Evolutionary conservation across 2,329 filamentous ascomycete genomes (phyloP), one percentile per base, ranked within the genome.

Genomic region (Diatrype stigma): DNA sequence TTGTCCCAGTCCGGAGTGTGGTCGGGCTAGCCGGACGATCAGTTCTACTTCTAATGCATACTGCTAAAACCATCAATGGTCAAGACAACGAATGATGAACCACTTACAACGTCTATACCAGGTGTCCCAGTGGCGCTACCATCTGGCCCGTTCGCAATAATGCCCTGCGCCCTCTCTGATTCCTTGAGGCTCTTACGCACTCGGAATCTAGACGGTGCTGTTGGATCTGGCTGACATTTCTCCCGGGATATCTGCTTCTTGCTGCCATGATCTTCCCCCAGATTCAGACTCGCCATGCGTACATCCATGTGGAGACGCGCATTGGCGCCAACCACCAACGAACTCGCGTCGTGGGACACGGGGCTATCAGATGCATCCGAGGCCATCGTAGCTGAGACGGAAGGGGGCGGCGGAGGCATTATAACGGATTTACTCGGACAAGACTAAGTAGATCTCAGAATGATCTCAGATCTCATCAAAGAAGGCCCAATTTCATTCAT

Each of bases 1-100:
- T 86, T 86, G 63, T 74, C 81, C 80, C 81, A 86, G 61, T 86
- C 81, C 1, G 81, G 81, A 5, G 66, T 46, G 8, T 58, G 51
- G 8, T 62, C 53, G 2, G 70, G 70, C 32, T 65, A 53, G 42
- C 65, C 52, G n/a, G 48, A 49, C 6, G 34, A 4, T 37, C 14
- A 37, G 34, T 37, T 7, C n/a, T 7, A 37, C 12, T 37, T 6
- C 34, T 16, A n/a, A n/a, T n/a, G n/a, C n/a, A n/a, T n/a, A n/a
- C n/a, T n/a, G n/a, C n/a, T n/a, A n/a, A n/a, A n/a, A n/a, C n/a
- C n/a, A n/a, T n/a, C n/a, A n/a, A n/a, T 12, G 23, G 22, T 19
- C 12, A 21, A n/a, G 21, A 4, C 3, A 17, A 12, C 34, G n/a
- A 21, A 16, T 12, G 22, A n/a, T 23, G 22, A 26, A 16, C 21